These are phyloP conservation scores for Mycosphaerella arachidis DNA, from an alignment of 2,329 filamentous ascomycete species.

Conservation along the genomic window DNA sequence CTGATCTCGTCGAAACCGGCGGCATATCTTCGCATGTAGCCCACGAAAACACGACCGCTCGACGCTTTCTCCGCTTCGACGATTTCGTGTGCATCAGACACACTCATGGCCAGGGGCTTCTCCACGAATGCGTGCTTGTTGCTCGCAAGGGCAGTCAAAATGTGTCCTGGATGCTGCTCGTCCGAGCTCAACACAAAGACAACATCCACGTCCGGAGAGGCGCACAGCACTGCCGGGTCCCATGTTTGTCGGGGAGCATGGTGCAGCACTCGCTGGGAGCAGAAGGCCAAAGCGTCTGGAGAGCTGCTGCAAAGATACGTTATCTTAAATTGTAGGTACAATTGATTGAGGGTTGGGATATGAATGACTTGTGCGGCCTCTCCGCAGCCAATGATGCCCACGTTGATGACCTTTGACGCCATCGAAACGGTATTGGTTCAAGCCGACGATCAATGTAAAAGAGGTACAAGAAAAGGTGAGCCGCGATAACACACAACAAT, in stretches of 20 bases:
- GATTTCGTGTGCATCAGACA: slow-evolving; percentile 45
- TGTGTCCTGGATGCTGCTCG: slow-evolving; percentile 52
- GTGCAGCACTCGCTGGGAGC: not conserved
- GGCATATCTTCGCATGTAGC: slow-evolving; percentile 60
- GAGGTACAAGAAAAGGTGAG: no score
- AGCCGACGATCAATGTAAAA: not conserved
- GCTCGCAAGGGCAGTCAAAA: slow-evolving; percentile 48
- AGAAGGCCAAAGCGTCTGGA: not conserved
- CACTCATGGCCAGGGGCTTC: slow-evolving; percentile 53
- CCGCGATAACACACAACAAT: no score
- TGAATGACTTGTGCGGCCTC: slow-evolving; percentile 46
- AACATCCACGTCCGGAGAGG: slow-evolving; percentile 45
- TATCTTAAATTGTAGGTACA: slow-evolving; percentile 44
- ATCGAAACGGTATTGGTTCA: not conserved
- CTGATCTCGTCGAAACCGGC: slow-evolving; percentile 41
- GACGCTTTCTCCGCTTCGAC: slow-evolving; percentile 46
- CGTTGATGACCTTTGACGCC: slow-evolving; percentile 7
- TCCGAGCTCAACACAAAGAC: slow-evolving; percentile 53
- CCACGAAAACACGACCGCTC: slow-evolving; percentile 51
- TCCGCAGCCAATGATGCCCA: slow-evolving; percentile 47
- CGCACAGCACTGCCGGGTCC: not conserved
- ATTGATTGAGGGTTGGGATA: slow-evolving; percentile 46
- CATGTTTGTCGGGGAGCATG: not conserved
- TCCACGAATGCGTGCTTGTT: slow-evolving; percentile 58
- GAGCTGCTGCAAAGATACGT: slow-evolving; percentile 43